Evolutionary conservation across 805 yeast species (phyloP).

Genomic region (Candida methanosorbosa): DNA sequence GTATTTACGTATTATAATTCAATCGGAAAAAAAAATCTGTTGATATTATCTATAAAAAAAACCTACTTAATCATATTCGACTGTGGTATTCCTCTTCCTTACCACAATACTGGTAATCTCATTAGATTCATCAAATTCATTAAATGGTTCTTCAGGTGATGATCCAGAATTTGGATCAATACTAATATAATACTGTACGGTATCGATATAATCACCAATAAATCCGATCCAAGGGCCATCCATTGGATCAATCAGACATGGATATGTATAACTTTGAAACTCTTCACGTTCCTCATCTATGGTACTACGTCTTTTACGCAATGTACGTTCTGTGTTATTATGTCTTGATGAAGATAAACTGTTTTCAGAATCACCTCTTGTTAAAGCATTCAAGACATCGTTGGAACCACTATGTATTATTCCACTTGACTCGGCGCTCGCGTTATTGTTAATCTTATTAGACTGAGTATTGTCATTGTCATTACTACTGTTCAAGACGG

Average conservation of each 20-base stretch:
- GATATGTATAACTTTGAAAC: slow-evolving; percentile 40
- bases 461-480: too few species aligned
- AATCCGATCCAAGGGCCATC: slow-evolving; percentile 54
- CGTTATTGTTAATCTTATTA: not conserved
- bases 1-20: too few species aligned
- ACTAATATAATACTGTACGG: slow-evolving; percentile 22
- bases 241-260: slow-evolving; percentile 34
- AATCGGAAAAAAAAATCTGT: not conserved
- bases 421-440: not conserved
- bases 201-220: slow-evolving; percentile 39
- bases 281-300: slow-evolving; percentile 51
- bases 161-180: not conserved
- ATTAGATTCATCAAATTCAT: too few species aligned
- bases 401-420: too few species aligned
- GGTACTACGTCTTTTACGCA: slow-evolving; percentile 35
- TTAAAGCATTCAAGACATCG: too few species aligned
- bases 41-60: too few species aligned
- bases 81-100: slow-evolving; percentile 11
- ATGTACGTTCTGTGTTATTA: not conserved
- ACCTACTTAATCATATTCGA: slow-evolving; percentile 18
- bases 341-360: not conserved
- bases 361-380: not conserved
- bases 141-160: slow-evolving; percentile 2
- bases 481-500: too few species aligned
- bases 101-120: slow-evolving; percentile 10